phyloP scores from a whole-genome alignment of 306 rosid species.

The Fagus crenata region DNA sequence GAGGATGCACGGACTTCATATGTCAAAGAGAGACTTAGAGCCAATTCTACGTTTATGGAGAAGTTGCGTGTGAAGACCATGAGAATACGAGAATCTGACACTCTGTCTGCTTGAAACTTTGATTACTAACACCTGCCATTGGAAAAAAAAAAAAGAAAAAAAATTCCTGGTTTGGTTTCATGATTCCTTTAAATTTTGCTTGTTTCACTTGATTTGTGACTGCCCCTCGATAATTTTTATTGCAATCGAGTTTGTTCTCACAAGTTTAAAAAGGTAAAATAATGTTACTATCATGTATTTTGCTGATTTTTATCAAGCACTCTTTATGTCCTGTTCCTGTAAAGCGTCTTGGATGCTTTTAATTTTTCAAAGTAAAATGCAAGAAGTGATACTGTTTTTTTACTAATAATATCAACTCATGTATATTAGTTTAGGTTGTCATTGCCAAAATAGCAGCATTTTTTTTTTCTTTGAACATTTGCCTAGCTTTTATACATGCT shows the following conservation, averaged over 20 bases:
- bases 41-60: conserved; percentile 79
- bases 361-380: background rate
- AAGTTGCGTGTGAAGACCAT: conserved; percentile 64
- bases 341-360: conserved; percentile 10
- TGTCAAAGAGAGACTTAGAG: conserved; percentile 73
- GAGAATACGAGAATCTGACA: conserved; percentile 44
- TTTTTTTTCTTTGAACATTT: background rate
- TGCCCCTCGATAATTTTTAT: conserved; percentile 23
- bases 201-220: conserved; percentile 15
- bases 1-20: conserved; percentile 72
- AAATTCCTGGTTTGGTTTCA: conserved; percentile 21
- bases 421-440: background rate
- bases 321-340: conserved; percentile 12
- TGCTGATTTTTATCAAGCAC: conserved; percentile 17
- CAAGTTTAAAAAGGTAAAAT: conserved; percentile 15
- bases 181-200: conserved; percentile 30
- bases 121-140: background rate
- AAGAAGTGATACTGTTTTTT: background rate
- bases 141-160: background rate
- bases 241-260: conserved; percentile 10
- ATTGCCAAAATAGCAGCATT: background rate
- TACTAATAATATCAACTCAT: background rate
- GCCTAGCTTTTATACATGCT: background rate
- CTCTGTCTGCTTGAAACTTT: conserved; percentile 44
- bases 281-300: conserved; percentile 4